Percentiles rank a stretch among this genome's conserved stretches.
These are phyloP conservation scores for Trypanosomatidae sp. DNA, from an alignment of 208 protist species.

Conservation along the genomic window DNA sequence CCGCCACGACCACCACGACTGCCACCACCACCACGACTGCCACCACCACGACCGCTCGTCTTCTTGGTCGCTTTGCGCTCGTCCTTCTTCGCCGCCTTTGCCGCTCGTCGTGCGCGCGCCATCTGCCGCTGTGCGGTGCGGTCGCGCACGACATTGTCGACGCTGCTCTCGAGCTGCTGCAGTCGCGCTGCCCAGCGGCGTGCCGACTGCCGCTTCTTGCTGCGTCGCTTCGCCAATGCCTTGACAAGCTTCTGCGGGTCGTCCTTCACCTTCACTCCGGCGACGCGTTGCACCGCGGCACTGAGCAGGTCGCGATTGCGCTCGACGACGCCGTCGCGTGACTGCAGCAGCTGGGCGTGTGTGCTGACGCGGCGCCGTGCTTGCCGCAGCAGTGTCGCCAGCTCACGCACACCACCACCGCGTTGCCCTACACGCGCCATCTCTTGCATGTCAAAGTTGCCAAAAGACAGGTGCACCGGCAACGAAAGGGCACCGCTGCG, in stretches of 20 bases:
- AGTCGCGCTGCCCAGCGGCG: constrained; percentile 64
- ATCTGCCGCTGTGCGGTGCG: constrained; percentile 19
- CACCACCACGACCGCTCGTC: not conserved
- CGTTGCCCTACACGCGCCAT: constrained; percentile 41
- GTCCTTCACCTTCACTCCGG: constrained; percentile 57
- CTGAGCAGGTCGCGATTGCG: constrained; percentile 40
- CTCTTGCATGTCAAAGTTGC: constrained; percentile 75
- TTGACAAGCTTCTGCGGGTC: constrained; percentile 45
- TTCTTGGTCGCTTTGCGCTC: constrained; percentile 5
- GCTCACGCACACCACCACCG: constrained; percentile 64
- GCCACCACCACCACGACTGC: not conserved
- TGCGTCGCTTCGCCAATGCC: constrained; percentile 51
- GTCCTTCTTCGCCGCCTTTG: constrained; percentile 9
- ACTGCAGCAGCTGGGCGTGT: constrained; percentile 25
- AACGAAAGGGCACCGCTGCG: constrained; percentile 4
- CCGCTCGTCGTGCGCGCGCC: not conserved
- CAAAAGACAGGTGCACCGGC: constrained; percentile 55
- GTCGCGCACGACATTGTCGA: constrained; percentile 64
- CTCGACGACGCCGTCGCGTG: constrained; percentile 15
- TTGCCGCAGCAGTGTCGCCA: constrained; percentile 32
- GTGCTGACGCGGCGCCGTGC: constrained; percentile 17
- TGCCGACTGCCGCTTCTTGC: constrained; percentile 69
- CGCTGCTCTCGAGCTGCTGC: constrained; percentile 33
- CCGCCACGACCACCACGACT: not conserved
- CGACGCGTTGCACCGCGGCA: constrained; percentile 38